Evolutionary conservation across 2,329 filamentous ascomycete genomes (phyloP).

Genomic region (Fusarium temperatum): DNA sequence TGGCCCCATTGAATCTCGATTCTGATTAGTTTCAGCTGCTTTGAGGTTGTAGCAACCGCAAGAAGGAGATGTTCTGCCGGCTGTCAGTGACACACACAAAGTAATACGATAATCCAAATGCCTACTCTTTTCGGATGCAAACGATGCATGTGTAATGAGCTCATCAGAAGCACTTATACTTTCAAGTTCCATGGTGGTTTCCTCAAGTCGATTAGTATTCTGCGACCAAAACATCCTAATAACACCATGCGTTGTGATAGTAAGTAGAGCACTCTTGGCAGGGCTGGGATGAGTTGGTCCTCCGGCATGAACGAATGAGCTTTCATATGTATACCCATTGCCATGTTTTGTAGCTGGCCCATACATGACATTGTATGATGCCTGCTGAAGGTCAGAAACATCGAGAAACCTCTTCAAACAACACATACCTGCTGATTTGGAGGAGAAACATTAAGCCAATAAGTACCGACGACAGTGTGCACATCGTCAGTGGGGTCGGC

Average conservation of each 20-base stretch:
- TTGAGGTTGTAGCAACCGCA: constrained; percentile 73
- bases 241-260: constrained; percentile 77
- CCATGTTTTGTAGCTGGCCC: constrained; percentile 72
- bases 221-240: constrained; percentile 83
- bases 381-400: constrained; percentile 28
- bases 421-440: constrained; percentile 50
- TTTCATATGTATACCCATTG: constrained; percentile 74
- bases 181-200: constrained; percentile 78
- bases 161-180: constrained; percentile 76
- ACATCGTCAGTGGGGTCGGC: constrained; percentile 78
- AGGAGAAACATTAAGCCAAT: constrained; percentile 78
- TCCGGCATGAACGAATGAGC: constrained; percentile 69
- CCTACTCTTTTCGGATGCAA: constrained; percentile 78
- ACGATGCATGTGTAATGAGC: constrained; percentile 80
- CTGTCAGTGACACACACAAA: constrained; percentile 37
- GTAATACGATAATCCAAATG: background rate
- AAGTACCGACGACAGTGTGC: constrained; percentile 80
- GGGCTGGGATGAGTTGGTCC: constrained; percentile 79
- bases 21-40: constrained; percentile 78
- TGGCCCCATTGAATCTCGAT: constrained; percentile 77
- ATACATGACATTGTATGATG: constrained; percentile 58
- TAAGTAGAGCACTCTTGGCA: constrained; percentile 77
- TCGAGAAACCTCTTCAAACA: background rate
- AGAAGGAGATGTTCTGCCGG: constrained; percentile 64
- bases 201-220: constrained; percentile 75